phyloP scores from a whole-genome alignment of 352 stramenopile genomes.

The Aphanomyces cochlioides region DNA sequence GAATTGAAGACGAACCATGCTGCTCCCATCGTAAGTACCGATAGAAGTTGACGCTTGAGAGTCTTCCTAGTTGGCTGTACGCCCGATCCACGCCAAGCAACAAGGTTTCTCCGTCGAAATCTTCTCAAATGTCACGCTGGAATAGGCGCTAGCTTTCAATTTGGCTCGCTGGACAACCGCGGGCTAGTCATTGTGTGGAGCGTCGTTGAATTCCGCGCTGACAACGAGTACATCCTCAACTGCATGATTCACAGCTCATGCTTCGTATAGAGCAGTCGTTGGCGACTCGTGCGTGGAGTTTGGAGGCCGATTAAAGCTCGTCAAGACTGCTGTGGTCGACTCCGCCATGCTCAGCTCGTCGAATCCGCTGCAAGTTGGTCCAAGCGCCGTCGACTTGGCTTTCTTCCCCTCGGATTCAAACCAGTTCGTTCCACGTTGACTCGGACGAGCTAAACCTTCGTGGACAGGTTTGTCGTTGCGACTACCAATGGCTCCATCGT shows the following conservation, averaged over 20 bases:
- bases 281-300: constrained; percentile 63
- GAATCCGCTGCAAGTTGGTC: constrained; percentile 35
- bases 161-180: constrained; percentile 67
- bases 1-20: constrained; percentile 17
- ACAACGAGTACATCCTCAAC: constrained; percentile 35
- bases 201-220: constrained; percentile 49
- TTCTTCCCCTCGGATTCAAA: constrained; percentile 58
- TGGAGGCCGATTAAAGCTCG: constrained; percentile 55
- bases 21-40: constrained; percentile 29
- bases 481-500: constrained; percentile 42
- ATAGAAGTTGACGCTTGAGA: constrained; percentile 46
- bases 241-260: not conserved
- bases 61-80: constrained; percentile 31
- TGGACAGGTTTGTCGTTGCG: constrained; percentile 47
- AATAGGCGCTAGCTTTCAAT: constrained; percentile 44
- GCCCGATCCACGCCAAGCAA: constrained; percentile 1
- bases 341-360: constrained; percentile 23
- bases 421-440: constrained; percentile 37
- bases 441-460: not conserved
- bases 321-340: constrained; percentile 63
- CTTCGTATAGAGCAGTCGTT: constrained; percentile 33
- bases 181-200: constrained; percentile 68
- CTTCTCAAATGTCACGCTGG: not conserved
- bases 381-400: constrained; percentile 45
- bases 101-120: constrained; percentile 8